Base-by-base conservation (phyloP, 495 filamentous ascomycete genomes). In the Aspergillus heteromorphus region DNA sequence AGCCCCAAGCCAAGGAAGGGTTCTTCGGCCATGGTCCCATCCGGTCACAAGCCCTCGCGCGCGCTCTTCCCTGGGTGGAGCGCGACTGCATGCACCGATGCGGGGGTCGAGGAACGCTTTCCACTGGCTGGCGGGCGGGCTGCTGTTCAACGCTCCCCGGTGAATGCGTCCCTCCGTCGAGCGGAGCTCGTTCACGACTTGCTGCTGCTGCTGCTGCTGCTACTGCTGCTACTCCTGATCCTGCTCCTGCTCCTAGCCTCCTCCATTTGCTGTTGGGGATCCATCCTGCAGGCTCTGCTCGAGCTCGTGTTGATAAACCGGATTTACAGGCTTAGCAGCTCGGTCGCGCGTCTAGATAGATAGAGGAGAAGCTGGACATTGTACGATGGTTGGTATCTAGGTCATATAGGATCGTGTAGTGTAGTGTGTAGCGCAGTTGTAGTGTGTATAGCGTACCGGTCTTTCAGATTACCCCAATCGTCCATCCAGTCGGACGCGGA, bases 71-170 rank as follows among this genome's bases (percentile, higher is more conserved):
- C 40, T 27, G 34, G 49, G 49, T 51, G 49, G 34, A 10, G 45
- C 34, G 27, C 45, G 42, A 45, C 30, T 47, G 40, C 54, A 43
- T 51, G 49, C 42, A 34, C 43, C 13, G 42, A 56, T 60, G 61
- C 61, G 66, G 63, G 62, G 59, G 56, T 55, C 14, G 53, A 69
- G 66, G 66, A 68, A 65, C 66, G 54, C 54, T 53, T 60, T 54
- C 63, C 55, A 70, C 61, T 71, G 68, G 68, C 57, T 61, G 45
- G 42, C 29, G 36, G 34, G 27, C 45, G 20, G 20, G 20, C 16
- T 47, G 43, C 45, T 51, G 48, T 57, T 56, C 30, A 52, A 57
- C 40, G 23, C 48, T 38, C 34, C 34, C 14, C 19, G 45, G 29
- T 41, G 25, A 48, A 47, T 25, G 49, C 27, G 13, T 51, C 38